These are phyloP conservation scores for Aegilops bicornis DNA, from an alignment of 176 grass and related monocot species.

Conservation along the genomic window DNA sequence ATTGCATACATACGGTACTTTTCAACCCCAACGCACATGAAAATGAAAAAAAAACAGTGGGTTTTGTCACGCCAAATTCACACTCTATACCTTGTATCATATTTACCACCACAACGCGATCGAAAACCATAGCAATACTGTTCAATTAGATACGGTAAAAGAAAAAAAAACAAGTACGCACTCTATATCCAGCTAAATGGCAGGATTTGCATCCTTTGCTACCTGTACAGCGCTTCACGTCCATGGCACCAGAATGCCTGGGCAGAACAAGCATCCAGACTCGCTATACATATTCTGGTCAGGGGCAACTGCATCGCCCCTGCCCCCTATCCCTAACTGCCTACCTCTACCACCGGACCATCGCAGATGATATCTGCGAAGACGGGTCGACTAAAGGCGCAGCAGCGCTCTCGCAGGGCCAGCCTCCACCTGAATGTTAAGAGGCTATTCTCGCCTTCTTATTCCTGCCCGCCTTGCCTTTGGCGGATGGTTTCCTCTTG, in stretches of 20 bases:
- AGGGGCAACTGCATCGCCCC: neutral
- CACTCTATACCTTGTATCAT: neutral
- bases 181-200: neutral
- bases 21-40: too few species aligned
- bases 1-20: too few species aligned
- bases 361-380: neutral
- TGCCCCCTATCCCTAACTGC: neutral
- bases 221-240: slow-evolving; percentile 12
- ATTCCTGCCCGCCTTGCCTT: slow-evolving; percentile 48
- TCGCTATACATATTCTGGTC: neutral
- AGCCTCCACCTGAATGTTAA: slow-evolving; percentile 28
- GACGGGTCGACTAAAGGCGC: slow-evolving; percentile 40
- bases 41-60: neutral
- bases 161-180: neutral
- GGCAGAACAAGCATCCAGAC: neutral
- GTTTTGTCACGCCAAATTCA: neutral
- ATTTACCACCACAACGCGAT: neutral
- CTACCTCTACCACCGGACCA: neutral
- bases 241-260: neutral
- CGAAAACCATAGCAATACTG: neutral
- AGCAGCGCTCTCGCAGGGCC: slow-evolving; percentile 56
- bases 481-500: slow-evolving; percentile 46
- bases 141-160: neutral
- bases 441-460: slow-evolving; percentile 32
- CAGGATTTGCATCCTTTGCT: neutral